Percentiles rank a stretch among this genome's conserved stretches.
Evolutionary conservation across 2,329 filamentous ascomycete genomes (phyloP).

Genomic region (Colletotrichum sp.): DNA sequence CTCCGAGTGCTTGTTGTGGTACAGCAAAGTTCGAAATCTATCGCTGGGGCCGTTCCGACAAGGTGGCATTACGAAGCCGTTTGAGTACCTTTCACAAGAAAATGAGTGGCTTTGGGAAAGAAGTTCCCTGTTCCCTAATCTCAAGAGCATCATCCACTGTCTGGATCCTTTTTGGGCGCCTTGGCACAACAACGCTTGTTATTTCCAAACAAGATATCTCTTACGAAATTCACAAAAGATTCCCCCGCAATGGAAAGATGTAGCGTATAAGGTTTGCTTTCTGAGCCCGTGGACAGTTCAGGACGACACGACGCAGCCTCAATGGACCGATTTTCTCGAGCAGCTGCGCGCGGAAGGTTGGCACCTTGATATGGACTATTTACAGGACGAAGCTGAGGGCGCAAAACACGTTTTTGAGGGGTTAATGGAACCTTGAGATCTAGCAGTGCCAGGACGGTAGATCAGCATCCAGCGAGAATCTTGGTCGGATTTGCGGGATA

Average conservation of each 20-base stretch:
- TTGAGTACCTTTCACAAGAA: background rate
- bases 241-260: background rate
- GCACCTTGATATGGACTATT: background rate
- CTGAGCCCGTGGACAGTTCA: background rate
- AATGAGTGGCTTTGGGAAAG: background rate
- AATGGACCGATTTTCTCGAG: background rate
- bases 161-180: background rate
- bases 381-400: background rate
- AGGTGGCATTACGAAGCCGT: rapidly evolving
- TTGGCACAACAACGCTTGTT: background rate
- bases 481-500: rapidly evolving
- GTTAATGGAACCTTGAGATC: background rate
- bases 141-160: background rate
- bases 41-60: background rate
- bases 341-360: background rate
- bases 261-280: background rate
- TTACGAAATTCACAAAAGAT: background rate
- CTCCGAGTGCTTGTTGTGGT: rapidly evolving
- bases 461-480: background rate
- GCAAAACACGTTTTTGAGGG: background rate
- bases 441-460: background rate
- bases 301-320: background rate
- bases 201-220: background rate
- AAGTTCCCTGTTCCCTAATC: background rate
- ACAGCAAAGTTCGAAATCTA: background rate